Evolutionary conservation across 2,329 filamentous ascomycete species (phyloP), one percentile per base, ranked within the genome.

Genomic region (Juglanconis sp.): DNA sequence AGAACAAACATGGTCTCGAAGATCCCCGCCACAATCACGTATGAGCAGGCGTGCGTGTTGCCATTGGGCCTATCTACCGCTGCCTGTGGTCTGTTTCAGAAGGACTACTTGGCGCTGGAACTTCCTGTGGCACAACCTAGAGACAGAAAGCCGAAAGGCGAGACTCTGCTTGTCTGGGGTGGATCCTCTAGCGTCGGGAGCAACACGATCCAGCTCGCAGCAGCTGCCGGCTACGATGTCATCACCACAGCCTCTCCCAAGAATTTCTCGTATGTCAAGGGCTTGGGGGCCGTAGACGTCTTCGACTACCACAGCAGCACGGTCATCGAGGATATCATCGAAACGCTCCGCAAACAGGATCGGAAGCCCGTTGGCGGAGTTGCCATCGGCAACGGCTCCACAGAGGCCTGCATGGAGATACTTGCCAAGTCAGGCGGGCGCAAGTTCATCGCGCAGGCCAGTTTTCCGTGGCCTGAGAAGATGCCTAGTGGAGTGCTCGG

Each of bases 151-250:
- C 59, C 47, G 9, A 60, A 53, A 32, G 40, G 40, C 30, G 30
- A 30, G 40, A 31, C 69, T 30, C 10, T 80, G 0, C 66, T 83
- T n/a, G 67, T 82, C 17, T 81, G 77, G 76, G 79, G 80, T 38
- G 81, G 79, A 3, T 75, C 78, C 2, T 73, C 74, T 7, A 74
- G 71, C 49, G 77, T 80, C 1, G 79, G 79, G 4, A 70, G 72
- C 63, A 74, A 73, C 53, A 76, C 75, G 2, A 72, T 80, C 4
- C 77, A 81, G 63, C 71, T 81, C 4, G 74, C 76, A 15, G 63
- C 68, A 2, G 71, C 72, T 0, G 72, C 74, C 4, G 78, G 78
- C 4, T 78, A 75, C 59, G 68, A 74, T 30, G 78, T 81, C 7
- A 56, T 78, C 10, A 67, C 73, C 3, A 78, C 75, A 2, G 69